A percentile compares a stretch with the other conserved stretches of the same genome.
Conservation (phyloP, 345 rosid genomes). For the Moringa oleifera region DNA sequence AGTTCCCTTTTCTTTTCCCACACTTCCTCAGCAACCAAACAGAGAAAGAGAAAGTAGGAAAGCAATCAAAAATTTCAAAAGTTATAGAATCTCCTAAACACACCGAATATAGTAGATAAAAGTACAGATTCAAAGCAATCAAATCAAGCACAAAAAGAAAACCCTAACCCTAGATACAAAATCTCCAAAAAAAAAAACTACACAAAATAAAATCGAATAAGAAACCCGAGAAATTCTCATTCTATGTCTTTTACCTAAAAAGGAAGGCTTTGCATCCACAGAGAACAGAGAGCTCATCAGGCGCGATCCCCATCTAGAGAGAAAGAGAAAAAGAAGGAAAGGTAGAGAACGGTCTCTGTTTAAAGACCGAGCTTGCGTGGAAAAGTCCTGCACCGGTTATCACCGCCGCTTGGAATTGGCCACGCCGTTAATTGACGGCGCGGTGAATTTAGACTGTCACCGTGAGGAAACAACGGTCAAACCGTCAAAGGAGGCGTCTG, state of each 20-base stretch:
- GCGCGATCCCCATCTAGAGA: slow-evolving; percentile 27
- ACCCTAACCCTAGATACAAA: slow-evolving; percentile 15
- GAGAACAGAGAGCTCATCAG: slow-evolving; percentile 25
- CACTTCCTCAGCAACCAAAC: slow-evolving; percentile 20
- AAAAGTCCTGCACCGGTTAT: slow-evolving; percentile 20
- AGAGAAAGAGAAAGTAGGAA: neutral
- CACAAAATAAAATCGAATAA: slow-evolving; percentile 1
- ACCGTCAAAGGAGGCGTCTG: slow-evolving; percentile 16
- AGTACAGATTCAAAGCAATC: slow-evolving; percentile 24
- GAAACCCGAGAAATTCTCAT: slow-evolving; percentile 7
- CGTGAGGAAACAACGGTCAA: slow-evolving; percentile 20
- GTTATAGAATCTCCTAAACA: slow-evolving; percentile 14
- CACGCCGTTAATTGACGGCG: slow-evolving; percentile 39
- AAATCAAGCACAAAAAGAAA: slow-evolving; percentile 19
- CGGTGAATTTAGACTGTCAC: slow-evolving; percentile 4
- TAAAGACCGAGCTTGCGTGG: slow-evolving; percentile 30
- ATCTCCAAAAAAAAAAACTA: slow-evolving; percentile 4
- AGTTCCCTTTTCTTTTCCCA: slow-evolving; percentile 9
- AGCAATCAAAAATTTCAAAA: slow-evolving; percentile 10
- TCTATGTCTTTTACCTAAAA: slow-evolving; percentile 39
- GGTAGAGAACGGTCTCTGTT: slow-evolving; percentile 24
- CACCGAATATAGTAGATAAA: slow-evolving; percentile 19
- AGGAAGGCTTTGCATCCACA: slow-evolving; percentile 30
- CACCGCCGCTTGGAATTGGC: slow-evolving; percentile 3
- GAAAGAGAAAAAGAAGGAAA: slow-evolving; percentile 17